phyloP scores from a whole-genome alignment of 1,284 basidiomycete species.

The Ustilago trichophora region DNA sequence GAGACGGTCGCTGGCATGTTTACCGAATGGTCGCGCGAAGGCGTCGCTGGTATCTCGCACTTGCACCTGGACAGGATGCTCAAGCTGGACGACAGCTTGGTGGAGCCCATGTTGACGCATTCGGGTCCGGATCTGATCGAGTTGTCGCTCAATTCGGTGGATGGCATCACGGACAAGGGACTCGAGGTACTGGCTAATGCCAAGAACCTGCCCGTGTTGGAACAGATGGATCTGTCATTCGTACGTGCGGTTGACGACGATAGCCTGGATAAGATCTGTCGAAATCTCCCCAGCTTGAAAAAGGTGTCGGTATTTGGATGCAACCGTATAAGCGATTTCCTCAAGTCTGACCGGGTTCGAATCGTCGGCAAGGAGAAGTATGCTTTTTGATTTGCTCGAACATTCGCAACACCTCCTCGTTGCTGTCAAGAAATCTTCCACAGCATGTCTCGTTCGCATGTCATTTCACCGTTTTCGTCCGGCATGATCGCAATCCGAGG shows the following conservation, averaged over 20 bases:
- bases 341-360: conserved; percentile 46
- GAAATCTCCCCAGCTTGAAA: conserved; percentile 44
- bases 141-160: conserved; percentile 81
- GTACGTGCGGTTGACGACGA: conserved; percentile 86
- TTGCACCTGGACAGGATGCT: conserved; percentile 62
- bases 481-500: too few relatives aligned
- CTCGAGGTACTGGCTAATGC: conserved; percentile 70
- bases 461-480: too few relatives aligned
- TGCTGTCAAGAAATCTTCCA: too few relatives aligned
- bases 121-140: conserved; percentile 74
- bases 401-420: too few relatives aligned
- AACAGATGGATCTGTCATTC: conserved; percentile 83
- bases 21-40: conserved; percentile 8
- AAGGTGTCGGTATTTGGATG: conserved; percentile 65
- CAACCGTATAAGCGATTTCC: conserved; percentile 58
- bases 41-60: conserved; percentile 39
- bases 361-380: conserved; percentile 60
- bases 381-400: neutral
- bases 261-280: conserved; percentile 76
- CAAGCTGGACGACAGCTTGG: conserved; percentile 72
- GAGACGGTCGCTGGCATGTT: conserved; percentile 43
- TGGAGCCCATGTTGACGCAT: conserved; percentile 76
- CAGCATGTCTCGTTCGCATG: too few relatives aligned
- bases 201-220: conserved; percentile 67
- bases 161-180: conserved; percentile 73